Conservation (phyloP, 352 stramenopile species). For the Globisporangium solare region DNA sequence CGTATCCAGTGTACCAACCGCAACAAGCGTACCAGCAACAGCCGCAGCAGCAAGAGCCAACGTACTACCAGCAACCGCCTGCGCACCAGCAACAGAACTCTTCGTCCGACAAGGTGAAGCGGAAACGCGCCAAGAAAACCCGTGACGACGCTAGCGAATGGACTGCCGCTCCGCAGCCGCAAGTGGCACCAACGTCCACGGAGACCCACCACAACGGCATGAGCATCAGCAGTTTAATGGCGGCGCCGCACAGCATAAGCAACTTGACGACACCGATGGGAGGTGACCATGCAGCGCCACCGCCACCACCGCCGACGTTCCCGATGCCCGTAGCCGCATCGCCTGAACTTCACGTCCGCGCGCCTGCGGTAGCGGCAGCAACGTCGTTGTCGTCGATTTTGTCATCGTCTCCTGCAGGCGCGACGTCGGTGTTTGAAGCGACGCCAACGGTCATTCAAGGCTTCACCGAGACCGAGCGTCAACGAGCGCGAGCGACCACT, state of each 20-base stretch:
- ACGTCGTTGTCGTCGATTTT: conserved; percentile 16
- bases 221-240: conserved; percentile 12
- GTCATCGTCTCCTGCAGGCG: conserved; percentile 10
- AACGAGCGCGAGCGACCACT: conserved; percentile 6
- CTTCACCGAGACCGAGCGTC: conserved; percentile 49
- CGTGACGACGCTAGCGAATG: conserved; percentile 20
- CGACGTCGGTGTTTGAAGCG: conserved; percentile 45
- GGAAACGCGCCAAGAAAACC: conserved; percentile 50
- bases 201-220: conserved; percentile 8
- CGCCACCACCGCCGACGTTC: conserved; percentile 8
- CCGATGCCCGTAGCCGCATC: conserved; percentile 10
- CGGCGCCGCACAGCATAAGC: conserved; percentile 17
- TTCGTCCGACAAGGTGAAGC: conserved; percentile 18
- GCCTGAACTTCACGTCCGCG: not conserved
- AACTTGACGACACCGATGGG: conserved; percentile 6
- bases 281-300: not conserved
- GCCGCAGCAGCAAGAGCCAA: not conserved
- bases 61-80: conserved; percentile 3
- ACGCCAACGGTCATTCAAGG: conserved; percentile 48
- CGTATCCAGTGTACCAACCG: not conserved
- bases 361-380: not conserved
- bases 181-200: not conserved
- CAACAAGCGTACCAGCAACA: conserved; percentile 4
- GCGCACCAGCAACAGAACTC: not conserved
- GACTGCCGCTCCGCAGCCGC: not conserved